These are phyloP conservation scores for Coprinopsis strossmayeri DNA, from an alignment of 768 basidiomycete genomes.

Conservation along the genomic window DNA sequence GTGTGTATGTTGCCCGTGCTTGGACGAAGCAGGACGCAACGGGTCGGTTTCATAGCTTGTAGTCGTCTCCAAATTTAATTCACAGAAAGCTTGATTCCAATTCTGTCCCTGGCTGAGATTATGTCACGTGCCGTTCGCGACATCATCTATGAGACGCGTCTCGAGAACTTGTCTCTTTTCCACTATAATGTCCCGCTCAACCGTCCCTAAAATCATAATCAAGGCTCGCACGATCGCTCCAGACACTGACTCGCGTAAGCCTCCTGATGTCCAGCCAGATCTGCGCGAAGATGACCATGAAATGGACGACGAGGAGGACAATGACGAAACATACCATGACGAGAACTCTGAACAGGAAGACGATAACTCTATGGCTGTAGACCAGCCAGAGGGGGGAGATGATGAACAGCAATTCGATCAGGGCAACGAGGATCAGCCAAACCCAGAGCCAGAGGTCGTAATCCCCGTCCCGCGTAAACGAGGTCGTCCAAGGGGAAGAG, in stretches of 20 bases:
- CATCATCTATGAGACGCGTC: not conserved
- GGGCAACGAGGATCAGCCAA: constrained; percentile 25
- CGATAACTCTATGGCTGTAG: constrained; percentile 26
- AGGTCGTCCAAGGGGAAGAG: constrained; percentile 28
- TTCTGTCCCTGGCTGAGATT: too few species aligned
- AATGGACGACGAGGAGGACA: constrained; percentile 22
- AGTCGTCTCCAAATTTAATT: too few species aligned
- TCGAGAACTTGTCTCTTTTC: not conserved
- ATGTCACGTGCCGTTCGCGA: not conserved
- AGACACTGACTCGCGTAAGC: too few species aligned
- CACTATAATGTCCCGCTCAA: constrained; percentile 3
- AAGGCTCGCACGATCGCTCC: constrained; percentile 28
- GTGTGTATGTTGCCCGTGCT: too few species aligned
- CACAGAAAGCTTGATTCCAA: too few species aligned
- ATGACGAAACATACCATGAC: constrained; percentile 16
- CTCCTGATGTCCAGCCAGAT: constrained; percentile 16
- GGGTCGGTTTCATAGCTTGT: too few species aligned
- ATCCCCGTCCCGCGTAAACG: constrained; percentile 14
- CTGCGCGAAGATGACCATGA: constrained; percentile 26
- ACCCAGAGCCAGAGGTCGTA: constrained; percentile 30
- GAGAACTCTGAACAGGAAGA: constrained; percentile 15
- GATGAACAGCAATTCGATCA: constrained; percentile 25
- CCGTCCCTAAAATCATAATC: constrained; percentile 44
- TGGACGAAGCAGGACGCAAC: too few species aligned
- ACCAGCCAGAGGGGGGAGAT: constrained; percentile 23